phyloP scores from a whole-genome alignment of 1,284 basidiomycete species.

The Megacollybia platyphylla region DNA sequence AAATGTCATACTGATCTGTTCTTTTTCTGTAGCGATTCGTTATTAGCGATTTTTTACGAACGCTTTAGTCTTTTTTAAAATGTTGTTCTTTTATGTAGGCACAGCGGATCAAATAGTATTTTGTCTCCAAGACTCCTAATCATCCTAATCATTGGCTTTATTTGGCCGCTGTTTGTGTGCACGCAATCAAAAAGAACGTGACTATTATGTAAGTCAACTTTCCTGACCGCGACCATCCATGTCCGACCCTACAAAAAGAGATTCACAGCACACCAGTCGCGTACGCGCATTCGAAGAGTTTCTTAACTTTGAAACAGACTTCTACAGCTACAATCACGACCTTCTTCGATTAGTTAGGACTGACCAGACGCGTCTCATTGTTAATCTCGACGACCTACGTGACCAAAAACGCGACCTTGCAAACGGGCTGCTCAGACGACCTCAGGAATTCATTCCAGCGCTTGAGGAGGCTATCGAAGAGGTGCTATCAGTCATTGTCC shows the following conservation, averaged over 20 bases:
- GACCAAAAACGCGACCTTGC: constrained; percentile 82
- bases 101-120: no score
- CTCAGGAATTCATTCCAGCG: constrained; percentile 84
- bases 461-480: constrained; percentile 79
- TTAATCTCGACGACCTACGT: constrained; percentile 95
- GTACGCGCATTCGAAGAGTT: constrained; percentile 82
- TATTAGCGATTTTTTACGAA: no score
- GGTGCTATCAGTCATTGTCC: constrained; percentile 57
- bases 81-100: no score
- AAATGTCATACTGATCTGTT: no score
- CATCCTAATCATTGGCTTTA: no score
- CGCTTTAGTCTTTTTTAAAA: no score
- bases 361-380: constrained; percentile 81
- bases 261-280: constrained; percentile 67
- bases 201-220: no score
- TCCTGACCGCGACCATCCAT: constrained; percentile 39
- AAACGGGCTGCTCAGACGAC: constrained; percentile 79
- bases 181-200: no score
- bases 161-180: no score
- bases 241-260: constrained; percentile 38
- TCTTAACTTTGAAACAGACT: constrained; percentile 63
- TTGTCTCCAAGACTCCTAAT: no score
- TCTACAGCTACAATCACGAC: constrained; percentile 80
- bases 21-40: no score
- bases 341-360: constrained; percentile 78